Percentiles rank a stretch among this genome's conserved stretches.
Conservation (phyloP, 257 asterid species). For the Penstemon davidsonii region DNA sequence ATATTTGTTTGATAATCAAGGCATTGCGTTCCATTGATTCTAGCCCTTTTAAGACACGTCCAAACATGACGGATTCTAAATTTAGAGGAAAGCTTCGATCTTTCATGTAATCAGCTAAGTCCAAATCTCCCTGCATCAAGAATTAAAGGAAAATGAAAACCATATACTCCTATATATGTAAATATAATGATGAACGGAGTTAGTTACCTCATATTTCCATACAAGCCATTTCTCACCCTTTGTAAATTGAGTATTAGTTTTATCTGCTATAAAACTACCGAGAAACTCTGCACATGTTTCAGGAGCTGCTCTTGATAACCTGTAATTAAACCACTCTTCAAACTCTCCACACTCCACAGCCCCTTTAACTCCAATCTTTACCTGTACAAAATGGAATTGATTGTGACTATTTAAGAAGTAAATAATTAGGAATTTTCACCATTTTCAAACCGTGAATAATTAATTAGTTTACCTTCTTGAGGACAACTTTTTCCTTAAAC, state of each 20-base stretch:
- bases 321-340: constrained; percentile 95
- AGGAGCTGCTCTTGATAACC: constrained; percentile 93
- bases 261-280: constrained; percentile 81
- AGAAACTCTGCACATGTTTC: constrained; percentile 96
- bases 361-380: constrained; percentile 82
- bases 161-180: background rate
- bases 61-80: constrained; percentile 82
- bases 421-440: background rate
- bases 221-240: constrained; percentile 99
- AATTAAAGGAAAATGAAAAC: constrained; percentile 14
- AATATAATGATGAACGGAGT: background rate
- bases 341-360: constrained; percentile 88
- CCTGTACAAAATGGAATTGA: constrained; percentile 40
- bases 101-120: constrained; percentile 85
- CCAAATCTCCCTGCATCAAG: constrained; percentile 75
- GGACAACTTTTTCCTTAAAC: constrained; percentile 81
- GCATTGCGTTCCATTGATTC: constrained; percentile 75
- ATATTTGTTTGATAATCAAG: constrained; percentile 79
- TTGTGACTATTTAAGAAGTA: too few relatives aligned
- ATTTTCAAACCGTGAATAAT: too few relatives aligned
- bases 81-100: constrained; percentile 83
- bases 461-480: constrained; percentile 61
- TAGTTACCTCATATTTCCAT: constrained; percentile 91
- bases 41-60: constrained; percentile 72
- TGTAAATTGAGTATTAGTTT: constrained; percentile 56